A percentile compares a stretch with the other conserved stretches of the same genome.
phyloP scores from a whole-genome alignment of 495 filamentous ascomycete genomes.

The Annulohypoxylon moriforme region DNA sequence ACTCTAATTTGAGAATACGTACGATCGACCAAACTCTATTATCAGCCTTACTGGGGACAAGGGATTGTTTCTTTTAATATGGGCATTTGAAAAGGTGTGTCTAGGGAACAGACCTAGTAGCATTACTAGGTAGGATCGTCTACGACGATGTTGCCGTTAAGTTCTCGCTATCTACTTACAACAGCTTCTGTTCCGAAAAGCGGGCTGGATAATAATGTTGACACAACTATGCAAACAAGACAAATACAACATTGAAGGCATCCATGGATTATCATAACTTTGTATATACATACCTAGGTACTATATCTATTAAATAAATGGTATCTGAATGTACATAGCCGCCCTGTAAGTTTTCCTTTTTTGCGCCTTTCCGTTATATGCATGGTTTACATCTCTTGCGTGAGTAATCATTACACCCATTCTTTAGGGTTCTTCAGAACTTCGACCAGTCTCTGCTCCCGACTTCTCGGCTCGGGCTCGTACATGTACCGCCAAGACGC shows the following conservation, averaged over 20 bases:
- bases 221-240: neutral
- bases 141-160: neutral
- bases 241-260: neutral
- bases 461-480: conserved; percentile 75
- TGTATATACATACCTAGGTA: neutral
- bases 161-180: neutral
- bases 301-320: conserved; percentile 1
- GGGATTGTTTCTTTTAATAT: neutral
- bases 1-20: conserved; percentile 2
- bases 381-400: conserved; percentile 4
- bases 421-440: conserved; percentile 87
- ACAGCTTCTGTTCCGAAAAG: neutral
- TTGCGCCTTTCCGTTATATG: conserved; percentile 20
- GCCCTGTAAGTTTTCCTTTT: conserved; percentile 4
- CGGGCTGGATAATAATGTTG: neutral
- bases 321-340: conserved; percentile 11
- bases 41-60: neutral
- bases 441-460: conserved; percentile 80
- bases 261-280: neutral
- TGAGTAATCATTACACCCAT: conserved; percentile 74
- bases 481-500: conserved; percentile 98
- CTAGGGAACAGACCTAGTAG: neutral
- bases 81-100: neutral
- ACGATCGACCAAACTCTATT: neutral
- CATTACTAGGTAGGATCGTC: neutral